Percentiles rank a stretch among this genome's conserved stretches.
Conservation (phyloP, 257 asterid genomes). For the Fraxinus excelsior region DNA sequence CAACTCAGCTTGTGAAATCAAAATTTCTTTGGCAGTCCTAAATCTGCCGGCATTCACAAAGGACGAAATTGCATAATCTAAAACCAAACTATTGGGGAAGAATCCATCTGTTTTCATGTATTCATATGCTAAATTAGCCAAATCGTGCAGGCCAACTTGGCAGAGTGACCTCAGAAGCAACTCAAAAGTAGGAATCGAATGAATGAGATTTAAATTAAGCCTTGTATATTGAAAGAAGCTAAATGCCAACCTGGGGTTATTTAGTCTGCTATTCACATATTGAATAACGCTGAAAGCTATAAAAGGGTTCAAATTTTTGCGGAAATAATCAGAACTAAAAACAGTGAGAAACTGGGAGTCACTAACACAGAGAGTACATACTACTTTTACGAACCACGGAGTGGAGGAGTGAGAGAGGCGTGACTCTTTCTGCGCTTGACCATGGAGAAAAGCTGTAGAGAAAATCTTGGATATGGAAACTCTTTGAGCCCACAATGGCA, state of each 20-base stretch:
- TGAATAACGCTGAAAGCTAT: slow-evolving; percentile 67
- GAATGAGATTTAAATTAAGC: slow-evolving; percentile 54
- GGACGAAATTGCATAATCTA: slow-evolving; percentile 50
- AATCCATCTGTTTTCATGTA: slow-evolving; percentile 65
- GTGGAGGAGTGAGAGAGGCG: slow-evolving; percentile 40
- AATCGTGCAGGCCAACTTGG: slow-evolving; percentile 53
- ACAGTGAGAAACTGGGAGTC: slow-evolving; percentile 43
- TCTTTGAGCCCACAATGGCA: slow-evolving; percentile 70
- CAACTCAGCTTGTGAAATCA: slow-evolving; percentile 59
- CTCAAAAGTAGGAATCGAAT: slow-evolving; percentile 49
- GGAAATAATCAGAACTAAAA: slow-evolving; percentile 60
- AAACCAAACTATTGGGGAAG: slow-evolving; percentile 36
- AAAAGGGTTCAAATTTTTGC: slow-evolving; percentile 53
- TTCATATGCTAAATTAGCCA: slow-evolving; percentile 49
- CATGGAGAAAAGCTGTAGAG: slow-evolving; percentile 48
- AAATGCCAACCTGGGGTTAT: slow-evolving; percentile 68
- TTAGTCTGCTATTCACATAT: slow-evolving; percentile 45
- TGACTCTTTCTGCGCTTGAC: slow-evolving; percentile 39
- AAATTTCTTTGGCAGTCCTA: slow-evolving; percentile 59
- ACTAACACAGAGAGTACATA: slow-evolving; percentile 71
- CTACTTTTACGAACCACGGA: slow-evolving; percentile 78
- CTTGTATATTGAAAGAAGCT: slow-evolving; percentile 66
- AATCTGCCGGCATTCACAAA: slow-evolving; percentile 57
- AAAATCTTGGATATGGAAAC: slow-evolving; percentile 49
- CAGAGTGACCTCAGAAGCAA: slow-evolving; percentile 70